Evolutionary conservation across 768 basidiomycete genomes (phyloP), one percentile per base, ranked within the genome.

Genomic region (Leccinum pellstonianum): DNA sequence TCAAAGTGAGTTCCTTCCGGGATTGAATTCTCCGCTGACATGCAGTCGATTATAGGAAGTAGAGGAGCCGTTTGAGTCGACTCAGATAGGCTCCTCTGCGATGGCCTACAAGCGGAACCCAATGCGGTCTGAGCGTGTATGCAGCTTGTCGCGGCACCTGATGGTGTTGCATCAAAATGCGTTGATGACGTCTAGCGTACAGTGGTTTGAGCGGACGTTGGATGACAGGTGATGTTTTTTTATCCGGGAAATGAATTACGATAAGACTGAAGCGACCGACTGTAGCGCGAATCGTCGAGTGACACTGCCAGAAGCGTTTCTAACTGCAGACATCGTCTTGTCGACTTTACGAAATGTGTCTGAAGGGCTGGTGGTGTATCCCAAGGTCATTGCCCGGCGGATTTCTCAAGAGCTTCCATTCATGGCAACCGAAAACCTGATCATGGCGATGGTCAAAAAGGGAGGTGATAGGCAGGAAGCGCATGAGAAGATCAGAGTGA

Each of bases 21-120:
- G 46, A 37, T 8, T 52, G n/a, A n/a, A 14, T 17, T 19, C 57
- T 56, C 29, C 25, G 4, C 25, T 63, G 55, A 70, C 38, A 43
- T 6, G 52, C 49, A 7, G 4, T 7, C 11, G 9, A 53, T 58
- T 25, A 29, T 54, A 91, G 87, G 97, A 98, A 86, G 82, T 99
- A 49, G 97, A 99, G 76, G 97, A 99, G 72, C 97, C 97, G 0
- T 98, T 98, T 75, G 96, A 99, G 75, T 91, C 94, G 55, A 96
- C 96, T 19, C 97, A 99, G 77, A 99, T 98, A 65, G 97, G 97
- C 7, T 91, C 90, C 10, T 93, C 90, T 1, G 95, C 95, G 1
- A 98, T 98, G 96, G 96, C 96, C 9, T 98, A 98, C 85, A 98
- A 98, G 78, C 86, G 96, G 57, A 98, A 99, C 76, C 97, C 97